Conservation (phyloP, 768 basidiomycete genomes). For the Rhodotorula taiwanensis region DNA sequence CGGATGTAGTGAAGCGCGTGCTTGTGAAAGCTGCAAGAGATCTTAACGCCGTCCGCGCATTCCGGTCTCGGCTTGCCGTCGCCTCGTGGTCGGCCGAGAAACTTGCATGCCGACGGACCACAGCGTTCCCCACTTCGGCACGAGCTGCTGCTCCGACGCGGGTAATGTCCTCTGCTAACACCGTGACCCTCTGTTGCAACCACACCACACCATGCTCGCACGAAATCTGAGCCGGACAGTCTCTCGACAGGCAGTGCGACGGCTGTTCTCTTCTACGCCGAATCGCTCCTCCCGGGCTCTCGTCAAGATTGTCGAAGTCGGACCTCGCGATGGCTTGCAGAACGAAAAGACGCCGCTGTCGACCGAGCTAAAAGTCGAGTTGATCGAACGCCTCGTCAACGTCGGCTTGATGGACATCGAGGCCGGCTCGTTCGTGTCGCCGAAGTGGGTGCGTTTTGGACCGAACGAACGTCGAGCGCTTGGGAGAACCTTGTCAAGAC, state of each 20-base stretch:
- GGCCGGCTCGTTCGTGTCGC: constrained; percentile 23
- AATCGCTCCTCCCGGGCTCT: no score
- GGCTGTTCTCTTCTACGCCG: no score
- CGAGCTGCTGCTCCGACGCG: constrained; percentile 81
- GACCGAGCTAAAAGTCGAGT: constrained; percentile 65
- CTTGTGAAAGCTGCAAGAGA: no score
- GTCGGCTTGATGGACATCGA: constrained; percentile 22
- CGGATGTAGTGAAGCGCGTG: constrained; percentile 35
- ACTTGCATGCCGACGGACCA: no score
- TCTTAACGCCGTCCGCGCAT: no score
- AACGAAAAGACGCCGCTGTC: constrained; percentile 72
- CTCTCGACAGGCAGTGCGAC: no score
- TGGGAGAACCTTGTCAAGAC: neutral
- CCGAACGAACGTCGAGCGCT: neutral
- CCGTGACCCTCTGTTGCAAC: constrained; percentile 69
- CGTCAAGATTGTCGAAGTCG: constrained; percentile 71
- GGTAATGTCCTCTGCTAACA: constrained; percentile 91
- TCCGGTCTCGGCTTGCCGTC: no score
- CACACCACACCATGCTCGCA: no score
- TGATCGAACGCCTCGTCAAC: constrained; percentile 63
- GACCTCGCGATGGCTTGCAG: constrained; percentile 84
- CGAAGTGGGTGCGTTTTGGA: constrained; percentile 28
- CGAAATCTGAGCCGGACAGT: no score
- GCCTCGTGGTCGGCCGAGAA: no score
- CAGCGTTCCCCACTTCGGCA: no score